phyloP scores from a whole-genome alignment of 805 yeast species.

The Wickerhamomyces xylosicus region DNA sequence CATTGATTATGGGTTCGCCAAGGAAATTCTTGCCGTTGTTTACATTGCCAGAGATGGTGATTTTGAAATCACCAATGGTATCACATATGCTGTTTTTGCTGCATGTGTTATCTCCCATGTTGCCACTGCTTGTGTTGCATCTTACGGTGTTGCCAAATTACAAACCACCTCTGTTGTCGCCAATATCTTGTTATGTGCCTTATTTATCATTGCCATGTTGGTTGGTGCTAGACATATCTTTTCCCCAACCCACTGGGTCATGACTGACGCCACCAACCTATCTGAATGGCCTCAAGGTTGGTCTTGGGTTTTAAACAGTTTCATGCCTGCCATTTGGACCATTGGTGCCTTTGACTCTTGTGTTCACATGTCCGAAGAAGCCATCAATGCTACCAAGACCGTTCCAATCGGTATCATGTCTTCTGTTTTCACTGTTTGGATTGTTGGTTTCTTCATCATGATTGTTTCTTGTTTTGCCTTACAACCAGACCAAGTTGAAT shows the following conservation, averaged over 20 bases:
- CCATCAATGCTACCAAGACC: slow-evolving; percentile 46
- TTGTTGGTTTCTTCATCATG: slow-evolving; percentile 45
- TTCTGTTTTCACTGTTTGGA: slow-evolving; percentile 42
- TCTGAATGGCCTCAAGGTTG: slow-evolving; percentile 50
- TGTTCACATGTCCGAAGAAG: slow-evolving; percentile 65
- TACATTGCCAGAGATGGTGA: slow-evolving; percentile 30
- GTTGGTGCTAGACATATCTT: slow-evolving; percentile 30
- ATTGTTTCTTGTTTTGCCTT: slow-evolving; percentile 47
- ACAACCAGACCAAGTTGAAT: slow-evolving; percentile 28
- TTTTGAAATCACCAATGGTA: slow-evolving; percentile 41
- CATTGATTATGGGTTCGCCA: slow-evolving; percentile 54
- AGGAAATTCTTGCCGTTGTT: slow-evolving; percentile 43
- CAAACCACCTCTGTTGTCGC: slow-evolving; percentile 45
- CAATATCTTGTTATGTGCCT: slow-evolving; percentile 37
- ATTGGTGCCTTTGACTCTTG: slow-evolving; percentile 65
- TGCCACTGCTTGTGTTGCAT: slow-evolving; percentile 39
- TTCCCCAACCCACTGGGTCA: slow-evolving; percentile 15
- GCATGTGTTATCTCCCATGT: slow-evolving; percentile 43
- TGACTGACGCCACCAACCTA: slow-evolving; percentile 19
- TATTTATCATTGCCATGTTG: slow-evolving; percentile 50
- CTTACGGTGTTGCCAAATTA: slow-evolving; percentile 39
- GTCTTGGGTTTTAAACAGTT: slow-evolving; percentile 36
- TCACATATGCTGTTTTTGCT: slow-evolving; percentile 49
- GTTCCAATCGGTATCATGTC: slow-evolving; percentile 58
- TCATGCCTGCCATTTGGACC: slow-evolving; percentile 67